Percentiles rank a stretch among this genome's conserved stretches.
Evolutionary conservation across 1,139 yeast genomes (phyloP).

Genomic region (Protomyces macrosporus): DNA sequence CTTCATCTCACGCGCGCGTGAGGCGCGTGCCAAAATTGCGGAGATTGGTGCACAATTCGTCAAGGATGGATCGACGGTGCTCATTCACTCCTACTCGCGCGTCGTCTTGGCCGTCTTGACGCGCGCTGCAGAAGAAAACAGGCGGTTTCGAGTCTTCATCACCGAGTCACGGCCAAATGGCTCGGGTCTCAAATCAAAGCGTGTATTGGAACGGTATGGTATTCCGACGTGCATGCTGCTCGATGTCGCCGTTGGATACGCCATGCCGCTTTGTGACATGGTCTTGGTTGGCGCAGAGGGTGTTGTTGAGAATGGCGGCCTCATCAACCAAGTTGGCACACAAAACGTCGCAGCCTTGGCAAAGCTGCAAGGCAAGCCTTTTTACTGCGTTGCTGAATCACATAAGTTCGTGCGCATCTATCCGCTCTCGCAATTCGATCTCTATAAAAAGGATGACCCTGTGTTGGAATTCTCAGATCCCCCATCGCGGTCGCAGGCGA

Average conservation of each 20-base stretch:
- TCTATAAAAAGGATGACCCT: constrained; percentile 53
- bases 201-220: constrained; percentile 60
- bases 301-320: constrained; percentile 97
- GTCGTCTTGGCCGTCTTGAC: constrained; percentile 74
- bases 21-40: constrained; percentile 81
- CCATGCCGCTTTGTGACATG: constrained; percentile 85
- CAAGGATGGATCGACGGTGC: constrained; percentile 80
- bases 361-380: constrained; percentile 81
- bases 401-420: constrained; percentile 95
- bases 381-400: constrained; percentile 83
- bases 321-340: constrained; percentile 90
- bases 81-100: constrained; percentile 89
- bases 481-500: constrained; percentile 31
- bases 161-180: constrained; percentile 89
- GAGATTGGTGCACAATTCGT: constrained; percentile 82
- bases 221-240: constrained; percentile 90
- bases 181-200: constrained; percentile 74
- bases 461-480: constrained; percentile 39
- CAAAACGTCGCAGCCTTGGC: constrained; percentile 94
- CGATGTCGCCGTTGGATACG: constrained; percentile 91
- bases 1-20: constrained; percentile 87
- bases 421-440: constrained; percentile 88
- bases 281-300: constrained; percentile 98
- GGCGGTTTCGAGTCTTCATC: constrained; percentile 82
- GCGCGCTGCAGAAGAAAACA: constrained; percentile 66